These are phyloP conservation scores for Phlebopus sp. DNA, from an alignment of 1,284 basidiomycete genomes.

Conservation along the genomic window DNA sequence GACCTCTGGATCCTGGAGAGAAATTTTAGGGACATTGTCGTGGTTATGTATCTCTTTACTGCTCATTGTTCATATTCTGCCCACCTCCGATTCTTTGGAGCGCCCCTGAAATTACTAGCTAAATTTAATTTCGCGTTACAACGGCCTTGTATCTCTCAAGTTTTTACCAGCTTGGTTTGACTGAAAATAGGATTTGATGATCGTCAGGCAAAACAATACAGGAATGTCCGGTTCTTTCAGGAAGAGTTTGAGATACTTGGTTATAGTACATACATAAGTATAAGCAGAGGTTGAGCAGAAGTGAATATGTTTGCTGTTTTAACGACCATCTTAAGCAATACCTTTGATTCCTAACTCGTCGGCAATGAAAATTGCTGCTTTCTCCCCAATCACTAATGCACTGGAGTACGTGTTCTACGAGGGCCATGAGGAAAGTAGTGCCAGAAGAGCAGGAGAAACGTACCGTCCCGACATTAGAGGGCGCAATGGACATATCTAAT, in stretches of 20 bases:
- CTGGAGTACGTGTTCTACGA: slow-evolving; percentile 31
- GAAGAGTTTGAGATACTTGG: too few species aligned
- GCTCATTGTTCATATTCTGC: slow-evolving; percentile 7
- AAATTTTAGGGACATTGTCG: slow-evolving; percentile 29
- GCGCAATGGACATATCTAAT: slow-evolving; percentile 32
- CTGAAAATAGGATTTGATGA: slow-evolving; percentile 2
- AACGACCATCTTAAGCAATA: too few species aligned
- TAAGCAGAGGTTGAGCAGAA: too few species aligned
- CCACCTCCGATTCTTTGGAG: slow-evolving; percentile 6
- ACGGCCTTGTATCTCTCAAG: slow-evolving; percentile 18
- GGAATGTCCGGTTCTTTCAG: too few species aligned
- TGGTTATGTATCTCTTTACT: slow-evolving; percentile 5
- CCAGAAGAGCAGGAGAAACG: slow-evolving; percentile 2
- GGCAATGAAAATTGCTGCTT: slow-evolving; percentile 26
- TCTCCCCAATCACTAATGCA: slow-evolving; percentile 31
- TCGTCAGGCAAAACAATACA: not conserved
- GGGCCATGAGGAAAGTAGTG: not conserved
- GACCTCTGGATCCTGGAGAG: slow-evolving; percentile 65
- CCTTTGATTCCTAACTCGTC: slow-evolving; percentile 7
- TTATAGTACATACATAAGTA: too few species aligned
- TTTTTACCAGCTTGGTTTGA: slow-evolving; percentile 3
- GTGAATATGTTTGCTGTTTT: too few species aligned
- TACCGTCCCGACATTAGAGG: slow-evolving; percentile 31
- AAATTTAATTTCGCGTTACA: not conserved
- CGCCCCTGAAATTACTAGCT: slow-evolving; percentile 5